phyloP scores from a whole-genome alignment of 164 flowering plant species.

The Liquidambar formosana region DNA sequence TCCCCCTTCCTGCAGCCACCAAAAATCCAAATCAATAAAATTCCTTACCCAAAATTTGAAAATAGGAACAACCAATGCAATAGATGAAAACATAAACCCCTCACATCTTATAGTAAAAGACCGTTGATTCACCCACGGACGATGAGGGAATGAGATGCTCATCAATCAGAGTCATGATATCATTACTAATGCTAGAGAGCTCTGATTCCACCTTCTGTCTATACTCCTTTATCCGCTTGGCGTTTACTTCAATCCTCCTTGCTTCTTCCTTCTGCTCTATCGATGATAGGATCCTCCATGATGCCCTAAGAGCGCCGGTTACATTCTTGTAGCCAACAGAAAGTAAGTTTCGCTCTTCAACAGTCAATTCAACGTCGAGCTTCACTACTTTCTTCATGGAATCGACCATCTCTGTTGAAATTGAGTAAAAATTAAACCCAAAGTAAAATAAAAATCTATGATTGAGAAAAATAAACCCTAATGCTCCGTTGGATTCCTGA shows the following conservation, averaged over 20 bases:
- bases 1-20: conserved; percentile 55
- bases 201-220: conserved; percentile 46
- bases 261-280: conserved; percentile 53
- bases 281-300: conserved; percentile 51
- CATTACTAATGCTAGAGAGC: conserved; percentile 33
- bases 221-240: conserved; percentile 37
- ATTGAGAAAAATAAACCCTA: too few relatives aligned
- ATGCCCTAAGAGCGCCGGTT: conserved; percentile 42
- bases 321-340: conserved; percentile 54
- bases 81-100: conserved; percentile 7
- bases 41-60: too few relatives aligned
- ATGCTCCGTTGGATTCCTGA: too few relatives aligned
- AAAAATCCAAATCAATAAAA: conserved; percentile 4
- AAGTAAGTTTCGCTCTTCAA: conserved; percentile 48
- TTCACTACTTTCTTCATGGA: conserved; percentile 47
- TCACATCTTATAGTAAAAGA: conserved; percentile 51
- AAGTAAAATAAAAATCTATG: too few relatives aligned
- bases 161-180: conserved; percentile 39
- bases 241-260: conserved; percentile 39
- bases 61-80: conserved; percentile 4
- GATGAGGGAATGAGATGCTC: conserved; percentile 43
- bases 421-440: neutral
- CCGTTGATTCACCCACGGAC: conserved; percentile 37
- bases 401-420: conserved; percentile 48
- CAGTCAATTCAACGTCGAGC: conserved; percentile 43